These are phyloP conservation scores for Teratosphaeria pseudoeucalypti DNA, from an alignment of 2,329 filamentous ascomycete genomes.

Conservation along the genomic window DNA sequence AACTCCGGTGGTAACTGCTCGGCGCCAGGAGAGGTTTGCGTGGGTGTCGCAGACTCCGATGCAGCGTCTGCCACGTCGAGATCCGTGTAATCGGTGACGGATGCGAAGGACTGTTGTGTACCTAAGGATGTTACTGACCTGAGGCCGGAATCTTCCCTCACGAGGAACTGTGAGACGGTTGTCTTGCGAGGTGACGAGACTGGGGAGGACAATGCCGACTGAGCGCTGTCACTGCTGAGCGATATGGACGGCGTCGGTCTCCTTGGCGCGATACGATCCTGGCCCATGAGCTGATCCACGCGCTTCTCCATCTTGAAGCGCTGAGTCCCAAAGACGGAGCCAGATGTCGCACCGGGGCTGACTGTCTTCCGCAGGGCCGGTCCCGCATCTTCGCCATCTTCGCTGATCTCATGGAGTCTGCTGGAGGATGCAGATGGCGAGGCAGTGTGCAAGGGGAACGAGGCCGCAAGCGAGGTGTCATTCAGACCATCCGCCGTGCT, in stretches of 20 bases:
- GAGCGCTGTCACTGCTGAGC: slow-evolving; percentile 4
- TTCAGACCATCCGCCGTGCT: slow-evolving; percentile 65
- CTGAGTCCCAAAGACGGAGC: slow-evolving; percentile 12
- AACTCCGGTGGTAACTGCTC: neutral
- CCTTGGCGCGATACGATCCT: slow-evolving; percentile 6
- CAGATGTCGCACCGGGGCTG: neutral
- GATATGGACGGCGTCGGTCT: slow-evolving; percentile 12
- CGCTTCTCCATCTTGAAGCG: slow-evolving; percentile 17
- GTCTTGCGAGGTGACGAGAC: slow-evolving; percentile 14
- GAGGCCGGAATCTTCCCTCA: slow-evolving; percentile 18
- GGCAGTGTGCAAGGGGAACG: slow-evolving; percentile 80
- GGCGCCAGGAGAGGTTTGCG: neutral
- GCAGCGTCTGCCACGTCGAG: slow-evolving; percentile 3
- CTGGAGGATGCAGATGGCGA: slow-evolving; percentile 77
- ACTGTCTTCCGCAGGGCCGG: slow-evolving; percentile 1
- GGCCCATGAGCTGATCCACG: slow-evolving; percentile 16
- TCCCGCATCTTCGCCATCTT: slow-evolving; percentile 67
- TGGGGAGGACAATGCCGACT: slow-evolving; percentile 6
- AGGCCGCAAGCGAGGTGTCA: slow-evolving; percentile 77
- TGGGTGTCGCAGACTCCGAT: neutral
- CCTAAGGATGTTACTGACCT: slow-evolving; percentile 16
- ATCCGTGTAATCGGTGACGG: slow-evolving; percentile 9
- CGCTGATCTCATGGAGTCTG: slow-evolving; percentile 78
- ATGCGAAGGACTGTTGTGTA: slow-evolving; percentile 8
- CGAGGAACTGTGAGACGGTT: slow-evolving; percentile 21